Evolutionary conservation across 1,139 yeast genomes (phyloP).

Genomic region (Hansenula anomala): DNA sequence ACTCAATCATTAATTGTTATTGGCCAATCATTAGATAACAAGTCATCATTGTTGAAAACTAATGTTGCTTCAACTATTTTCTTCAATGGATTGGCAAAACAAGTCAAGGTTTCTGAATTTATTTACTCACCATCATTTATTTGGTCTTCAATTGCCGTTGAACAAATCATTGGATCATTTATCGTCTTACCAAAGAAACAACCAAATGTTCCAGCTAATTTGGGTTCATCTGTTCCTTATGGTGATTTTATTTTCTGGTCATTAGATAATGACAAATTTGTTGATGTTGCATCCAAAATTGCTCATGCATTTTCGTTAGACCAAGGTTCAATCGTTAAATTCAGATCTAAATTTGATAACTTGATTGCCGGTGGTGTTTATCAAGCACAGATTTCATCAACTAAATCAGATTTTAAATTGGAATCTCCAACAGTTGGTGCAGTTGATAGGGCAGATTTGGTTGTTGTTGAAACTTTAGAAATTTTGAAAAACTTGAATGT

Average conservation of each 20-base stretch:
- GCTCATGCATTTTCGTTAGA: conserved; percentile 73
- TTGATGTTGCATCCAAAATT: conserved; percentile 57
- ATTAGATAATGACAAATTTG: conserved; percentile 51
- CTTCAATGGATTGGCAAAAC: conserved; percentile 36
- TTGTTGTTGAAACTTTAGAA: conserved; percentile 54
- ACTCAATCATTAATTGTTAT: conserved; percentile 61
- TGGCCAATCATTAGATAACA: conserved; percentile 43
- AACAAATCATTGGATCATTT: conserved; percentile 43
- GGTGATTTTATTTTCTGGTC: conserved; percentile 66
- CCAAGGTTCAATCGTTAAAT: conserved; percentile 45
- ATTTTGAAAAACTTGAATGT: conserved; percentile 57
- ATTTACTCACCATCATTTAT: conserved; percentile 45
- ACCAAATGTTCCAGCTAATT: conserved; percentile 4
- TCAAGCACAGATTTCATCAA: conserved; percentile 64
- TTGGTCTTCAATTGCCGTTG: conserved; percentile 55
- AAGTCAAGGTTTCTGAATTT: conserved; percentile 44
- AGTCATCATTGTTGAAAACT: conserved; percentile 47
- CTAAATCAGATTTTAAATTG: conserved; percentile 22
- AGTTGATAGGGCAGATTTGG: conserved; percentile 37
- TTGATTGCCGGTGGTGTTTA: conserved; percentile 68
- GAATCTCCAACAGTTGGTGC: conserved; percentile 17
- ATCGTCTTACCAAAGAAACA: conserved; percentile 29
- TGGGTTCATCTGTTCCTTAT: conserved; percentile 27
- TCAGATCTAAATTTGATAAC: conserved; percentile 70
- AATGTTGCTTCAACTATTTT: conserved; percentile 75